A percentile compares a stretch with the other conserved stretches of the same genome.
These are phyloP conservation scores for Saccharomyces hybrid DNA, from an alignment of 1,139 yeast species.

Conservation along the genomic window DNA sequence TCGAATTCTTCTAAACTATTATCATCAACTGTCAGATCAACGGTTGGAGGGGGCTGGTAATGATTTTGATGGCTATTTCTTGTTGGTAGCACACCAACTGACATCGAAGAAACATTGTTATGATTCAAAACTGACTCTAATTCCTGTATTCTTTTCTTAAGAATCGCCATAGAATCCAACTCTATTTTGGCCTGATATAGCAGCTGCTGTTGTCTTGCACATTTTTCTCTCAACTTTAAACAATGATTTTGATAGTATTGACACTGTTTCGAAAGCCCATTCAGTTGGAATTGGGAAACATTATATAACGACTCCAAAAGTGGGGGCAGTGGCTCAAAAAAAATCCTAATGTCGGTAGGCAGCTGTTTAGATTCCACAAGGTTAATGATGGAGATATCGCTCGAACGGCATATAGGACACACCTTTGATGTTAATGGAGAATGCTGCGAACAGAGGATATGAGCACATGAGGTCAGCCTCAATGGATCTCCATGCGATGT, in stretches of 20 bases:
- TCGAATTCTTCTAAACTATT: conserved; percentile 8
- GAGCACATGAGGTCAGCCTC: conserved; percentile 25
- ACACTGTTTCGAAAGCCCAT: conserved; percentile 17
- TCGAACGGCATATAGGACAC: conserved; percentile 18
- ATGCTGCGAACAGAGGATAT: conserved; percentile 20
- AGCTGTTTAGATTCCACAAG: conserved; percentile 12
- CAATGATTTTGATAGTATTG: conserved; percentile 20
- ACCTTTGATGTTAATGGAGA: conserved; percentile 2
- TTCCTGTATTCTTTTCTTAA: conserved; percentile 13
- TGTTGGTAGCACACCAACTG: not conserved
- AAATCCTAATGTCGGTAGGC: conserved; percentile 20
- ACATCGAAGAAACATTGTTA: not conserved
- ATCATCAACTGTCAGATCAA: conserved; percentile 19
- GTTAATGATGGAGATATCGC: conserved; percentile 15
- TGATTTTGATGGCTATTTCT: conserved; percentile 1
- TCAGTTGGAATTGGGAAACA: conserved; percentile 21
- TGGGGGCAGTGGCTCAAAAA: conserved; percentile 21
- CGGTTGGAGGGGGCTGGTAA: conserved; percentile 17
- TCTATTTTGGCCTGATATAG: conserved; percentile 20
- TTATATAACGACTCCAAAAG: conserved; percentile 19
- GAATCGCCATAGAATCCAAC: conserved; percentile 16
- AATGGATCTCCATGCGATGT: conserved; percentile 16
- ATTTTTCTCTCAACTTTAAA: conserved; percentile 19
- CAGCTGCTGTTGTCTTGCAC: conserved; percentile 21
- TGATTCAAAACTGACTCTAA: conserved; percentile 10